Percentiles rank a stretch among this genome's conserved stretches.
Conservation (phyloP, 164 flowering plant species). For the Piper longum region DNA sequence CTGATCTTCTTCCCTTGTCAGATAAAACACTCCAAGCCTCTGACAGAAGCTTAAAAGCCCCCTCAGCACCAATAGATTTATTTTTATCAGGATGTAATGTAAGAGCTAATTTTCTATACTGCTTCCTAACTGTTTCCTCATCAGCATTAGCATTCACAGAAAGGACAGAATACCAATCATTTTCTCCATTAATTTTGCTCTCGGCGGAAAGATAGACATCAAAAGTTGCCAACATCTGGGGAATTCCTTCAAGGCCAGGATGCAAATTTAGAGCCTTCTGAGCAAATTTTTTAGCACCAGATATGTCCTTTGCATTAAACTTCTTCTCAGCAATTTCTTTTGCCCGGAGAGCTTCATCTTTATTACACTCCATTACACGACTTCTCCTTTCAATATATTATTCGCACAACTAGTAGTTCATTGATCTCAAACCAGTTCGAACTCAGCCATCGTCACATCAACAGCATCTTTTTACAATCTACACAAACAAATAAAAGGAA, state of each 20-base stretch:
- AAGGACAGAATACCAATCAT: conserved; percentile 74
- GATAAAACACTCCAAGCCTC: conserved; percentile 87
- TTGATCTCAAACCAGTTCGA: conserved; percentile 1
- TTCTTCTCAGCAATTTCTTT: conserved; percentile 68
- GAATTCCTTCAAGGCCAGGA: conserved; percentile 61
- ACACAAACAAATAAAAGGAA: background rate
- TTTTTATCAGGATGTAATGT: conserved; percentile 93
- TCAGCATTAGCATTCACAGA: conserved; percentile 57
- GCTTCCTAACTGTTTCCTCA: conserved; percentile 57
- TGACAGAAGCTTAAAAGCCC: conserved; percentile 73
- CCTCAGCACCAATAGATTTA: conserved; percentile 83
- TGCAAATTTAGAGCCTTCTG: conserved; percentile 53
- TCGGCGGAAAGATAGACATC: conserved; percentile 55
- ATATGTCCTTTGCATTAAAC: conserved; percentile 34
- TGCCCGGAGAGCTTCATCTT: conserved; percentile 64
- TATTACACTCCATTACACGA: conserved; percentile 64
- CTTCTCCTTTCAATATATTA: background rate
- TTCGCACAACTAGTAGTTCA: background rate
- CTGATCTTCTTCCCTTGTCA: conserved; percentile 48
- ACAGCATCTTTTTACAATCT: background rate
- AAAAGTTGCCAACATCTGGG: conserved; percentile 52
- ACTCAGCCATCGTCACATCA: background rate
- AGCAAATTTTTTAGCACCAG: conserved; percentile 66
- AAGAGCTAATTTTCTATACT: conserved; percentile 74
- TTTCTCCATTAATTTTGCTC: conserved; percentile 50